Evolutionary conservation across 2,329 filamentous ascomycete genomes (phyloP).

Genomic region (Trichothecium sympodiale): DNA sequence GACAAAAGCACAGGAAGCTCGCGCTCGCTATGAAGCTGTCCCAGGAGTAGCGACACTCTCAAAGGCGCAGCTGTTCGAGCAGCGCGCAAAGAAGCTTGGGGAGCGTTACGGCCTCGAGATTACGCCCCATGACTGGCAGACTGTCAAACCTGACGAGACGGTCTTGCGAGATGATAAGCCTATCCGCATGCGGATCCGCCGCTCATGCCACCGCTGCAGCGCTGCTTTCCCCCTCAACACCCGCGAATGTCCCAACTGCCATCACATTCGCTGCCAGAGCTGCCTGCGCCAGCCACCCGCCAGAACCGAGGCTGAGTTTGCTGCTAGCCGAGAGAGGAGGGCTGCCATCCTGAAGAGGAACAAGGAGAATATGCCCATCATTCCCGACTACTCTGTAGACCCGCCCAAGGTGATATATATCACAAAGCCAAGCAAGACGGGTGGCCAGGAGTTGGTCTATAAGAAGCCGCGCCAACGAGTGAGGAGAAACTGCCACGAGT

Average conservation of each 20-base stretch:
- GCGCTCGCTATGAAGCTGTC: slow-evolving; percentile 16
- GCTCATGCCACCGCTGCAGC: slow-evolving; percentile 72
- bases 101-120: slow-evolving; percentile 46
- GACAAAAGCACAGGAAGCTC: slow-evolving; percentile 8
- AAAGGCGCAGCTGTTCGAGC: slow-evolving; percentile 40
- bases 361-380: slow-evolving; percentile 43
- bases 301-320: slow-evolving; percentile 44
- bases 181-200: slow-evolving; percentile 67
- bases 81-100: slow-evolving; percentile 44
- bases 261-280: slow-evolving; percentile 69
- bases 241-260: slow-evolving; percentile 65
- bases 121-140: slow-evolving; percentile 40
- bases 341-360: slow-evolving; percentile 41
- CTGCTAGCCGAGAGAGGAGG: slow-evolving; percentile 39
- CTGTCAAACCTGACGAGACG: slow-evolving; percentile 31
- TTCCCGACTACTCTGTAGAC: slow-evolving; percentile 35
- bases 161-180: slow-evolving; percentile 60
- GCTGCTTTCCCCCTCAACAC: slow-evolving; percentile 56
- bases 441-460: slow-evolving; percentile 60
- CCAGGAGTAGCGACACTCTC: slow-evolving; percentile 29
- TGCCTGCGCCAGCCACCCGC: slow-evolving; percentile 66
- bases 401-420: slow-evolving; percentile 40
- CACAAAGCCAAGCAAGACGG: slow-evolving; percentile 53
- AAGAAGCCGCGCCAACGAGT: slow-evolving; percentile 64
- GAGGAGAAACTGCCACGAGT: slow-evolving; percentile 66